Conservation (phyloP, 441 rosid genomes). For the California macrophylla region DNA sequence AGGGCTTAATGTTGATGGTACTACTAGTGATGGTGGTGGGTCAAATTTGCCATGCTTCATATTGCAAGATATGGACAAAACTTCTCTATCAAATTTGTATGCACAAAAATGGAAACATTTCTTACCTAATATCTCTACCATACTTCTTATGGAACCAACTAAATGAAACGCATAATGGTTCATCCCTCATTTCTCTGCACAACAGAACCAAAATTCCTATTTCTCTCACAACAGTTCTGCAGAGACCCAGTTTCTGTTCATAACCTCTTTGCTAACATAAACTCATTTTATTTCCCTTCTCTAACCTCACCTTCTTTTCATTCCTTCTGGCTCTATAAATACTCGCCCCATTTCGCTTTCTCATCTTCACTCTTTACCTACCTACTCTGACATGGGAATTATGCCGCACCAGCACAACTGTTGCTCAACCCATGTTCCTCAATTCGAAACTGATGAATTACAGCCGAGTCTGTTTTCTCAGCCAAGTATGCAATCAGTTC, state of each 20-base stretch:
- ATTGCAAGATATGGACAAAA: not conserved
- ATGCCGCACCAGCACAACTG: slow-evolving; percentile 25
- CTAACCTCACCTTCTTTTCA: not conserved
- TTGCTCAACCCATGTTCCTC: slow-evolving; percentile 20
- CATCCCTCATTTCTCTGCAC: slow-evolving; percentile 4
- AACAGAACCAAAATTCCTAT: not conserved
- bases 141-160: slow-evolving; percentile 2
- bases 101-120: not conserved
- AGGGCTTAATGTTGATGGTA: not conserved
- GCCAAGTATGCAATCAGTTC: slow-evolving; percentile 35
- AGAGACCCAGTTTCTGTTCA: not conserved
- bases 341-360: not conserved
- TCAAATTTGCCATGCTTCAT: not conserved
- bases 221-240: not conserved
- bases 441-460: slow-evolving; percentile 16
- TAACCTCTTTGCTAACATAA: slow-evolving; percentile 3
- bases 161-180: not conserved
- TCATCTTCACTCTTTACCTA: not conserved
- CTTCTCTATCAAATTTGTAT: not conserved
- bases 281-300: not conserved
- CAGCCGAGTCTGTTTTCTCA: slow-evolving; percentile 26
- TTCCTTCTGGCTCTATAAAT: not conserved
- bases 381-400: not conserved
- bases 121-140: not conserved
- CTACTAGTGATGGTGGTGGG: not conserved